These are phyloP conservation scores for Deakozyma indianensis DNA, from an alignment of 805 yeast genomes.

Conservation along the genomic window DNA sequence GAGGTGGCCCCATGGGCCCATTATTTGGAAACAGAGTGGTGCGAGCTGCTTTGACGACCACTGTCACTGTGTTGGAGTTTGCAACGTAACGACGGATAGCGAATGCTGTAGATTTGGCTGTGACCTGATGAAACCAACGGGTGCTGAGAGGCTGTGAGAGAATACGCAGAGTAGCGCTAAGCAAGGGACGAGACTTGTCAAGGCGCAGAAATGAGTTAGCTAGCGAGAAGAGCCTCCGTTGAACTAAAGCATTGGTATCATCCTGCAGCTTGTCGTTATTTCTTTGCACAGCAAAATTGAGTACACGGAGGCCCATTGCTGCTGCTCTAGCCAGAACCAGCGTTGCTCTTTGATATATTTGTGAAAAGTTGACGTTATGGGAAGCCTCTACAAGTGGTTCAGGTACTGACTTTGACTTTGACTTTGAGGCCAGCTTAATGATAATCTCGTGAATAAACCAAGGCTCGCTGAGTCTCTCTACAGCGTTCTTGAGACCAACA, in stretches of 20 bases:
- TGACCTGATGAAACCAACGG: background rate
- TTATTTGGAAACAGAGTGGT: conserved; percentile 33
- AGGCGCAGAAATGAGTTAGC: background rate
- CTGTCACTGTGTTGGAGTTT: conserved; percentile 9
- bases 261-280: background rate
- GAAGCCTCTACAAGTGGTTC: background rate
- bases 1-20: conserved; percentile 34
- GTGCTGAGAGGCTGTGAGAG: background rate
- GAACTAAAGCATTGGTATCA: background rate
- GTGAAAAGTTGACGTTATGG: background rate
- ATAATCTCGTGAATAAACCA: conserved; percentile 36
- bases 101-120: background rate
- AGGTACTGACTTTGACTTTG: background rate
- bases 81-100: conserved; percentile 6
- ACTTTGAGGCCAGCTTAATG: conserved; percentile 10
- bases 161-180: background rate
- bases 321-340: conserved; percentile 1
- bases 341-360: background rate
- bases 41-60: conserved; percentile 20
- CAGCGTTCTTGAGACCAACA: conserved; percentile 25
- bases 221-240: background rate
- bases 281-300: background rate
- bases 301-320: background rate
- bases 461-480: conserved; percentile 35
- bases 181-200: background rate